A percentile compares a stretch with the other conserved stretches of the same genome.
These are phyloP conservation scores for Phlebiopsis gigantea DNA, from an alignment of 768 basidiomycete species.

Conservation along the genomic window DNA sequence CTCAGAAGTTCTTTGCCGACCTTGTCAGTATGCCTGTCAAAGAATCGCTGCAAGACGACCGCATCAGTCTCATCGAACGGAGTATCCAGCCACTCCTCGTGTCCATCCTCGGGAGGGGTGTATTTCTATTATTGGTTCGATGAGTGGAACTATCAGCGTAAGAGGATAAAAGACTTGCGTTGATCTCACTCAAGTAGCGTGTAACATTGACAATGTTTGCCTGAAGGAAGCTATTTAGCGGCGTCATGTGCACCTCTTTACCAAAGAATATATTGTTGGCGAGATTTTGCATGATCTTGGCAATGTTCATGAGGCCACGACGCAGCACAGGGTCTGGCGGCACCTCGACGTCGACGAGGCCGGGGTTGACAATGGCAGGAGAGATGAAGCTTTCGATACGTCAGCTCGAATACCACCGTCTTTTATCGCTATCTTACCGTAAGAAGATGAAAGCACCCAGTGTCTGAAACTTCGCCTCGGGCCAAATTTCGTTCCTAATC, in stretches of 20 bases:
- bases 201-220: conserved; percentile 70
- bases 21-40: conserved; percentile 80
- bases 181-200: conserved; percentile 69
- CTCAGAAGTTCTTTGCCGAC: conserved; percentile 84
- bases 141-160: not conserved
- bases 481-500: conserved; percentile 61
- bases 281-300: conserved; percentile 89
- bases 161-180: conserved; percentile 37
- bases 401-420: not conserved
- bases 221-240: conserved; percentile 69
- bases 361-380: conserved; percentile 84
- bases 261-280: conserved; percentile 94
- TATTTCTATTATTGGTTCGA: conserved; percentile 36
- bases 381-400: conserved; percentile 74
- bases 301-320: conserved; percentile 78
- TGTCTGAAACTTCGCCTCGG: conserved; percentile 74
- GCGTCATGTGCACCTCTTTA: conserved; percentile 83
- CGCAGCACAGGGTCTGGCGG: conserved; percentile 59
- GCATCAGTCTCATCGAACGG: conserved; percentile 80
- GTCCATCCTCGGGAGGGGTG: conserved; percentile 47
- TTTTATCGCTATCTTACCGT: conserved; percentile 36
- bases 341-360: conserved; percentile 76
- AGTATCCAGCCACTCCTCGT: conserved; percentile 70
- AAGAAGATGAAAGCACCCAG: conserved; percentile 91
- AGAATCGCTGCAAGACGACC: conserved; percentile 78